Evolutionary conservation across 768 basidiomycete genomes (phyloP).

Genomic region (Daedaleopsis sinensis): DNA sequence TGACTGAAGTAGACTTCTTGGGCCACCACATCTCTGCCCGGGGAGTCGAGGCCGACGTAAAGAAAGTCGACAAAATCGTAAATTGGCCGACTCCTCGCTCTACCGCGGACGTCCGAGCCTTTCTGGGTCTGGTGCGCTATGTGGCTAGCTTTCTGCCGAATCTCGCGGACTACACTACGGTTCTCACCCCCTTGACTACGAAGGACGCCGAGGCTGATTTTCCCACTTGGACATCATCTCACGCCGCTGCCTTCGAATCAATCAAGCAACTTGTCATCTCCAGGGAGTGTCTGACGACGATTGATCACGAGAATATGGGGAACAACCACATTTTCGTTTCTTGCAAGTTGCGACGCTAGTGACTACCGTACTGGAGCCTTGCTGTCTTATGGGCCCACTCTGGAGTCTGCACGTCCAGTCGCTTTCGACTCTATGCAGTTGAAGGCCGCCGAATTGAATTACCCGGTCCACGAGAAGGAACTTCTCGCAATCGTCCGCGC

Average conservation of each 20-base stretch:
- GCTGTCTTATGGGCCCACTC: slow-evolving; percentile 35
- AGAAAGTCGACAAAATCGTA: slow-evolving; percentile 32
- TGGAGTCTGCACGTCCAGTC: slow-evolving; percentile 36
- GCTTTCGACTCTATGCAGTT: slow-evolving; percentile 31
- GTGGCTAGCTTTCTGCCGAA: slow-evolving; percentile 22
- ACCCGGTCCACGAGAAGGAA: too few species aligned
- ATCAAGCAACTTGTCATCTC: slow-evolving; percentile 35
- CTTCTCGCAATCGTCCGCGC: too few species aligned
- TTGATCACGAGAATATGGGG: slow-evolving; percentile 36
- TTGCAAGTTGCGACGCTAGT: slow-evolving; percentile 36
- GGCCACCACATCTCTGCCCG: slow-evolving; percentile 35
- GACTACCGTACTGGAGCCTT: slow-evolving; percentile 34
- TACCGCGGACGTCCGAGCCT: slow-evolving; percentile 18
- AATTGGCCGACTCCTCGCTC: slow-evolving; percentile 36
- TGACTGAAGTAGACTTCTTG: slow-evolving; percentile 32
- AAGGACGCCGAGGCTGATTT: slow-evolving; percentile 32
- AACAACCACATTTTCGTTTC: slow-evolving; percentile 39
- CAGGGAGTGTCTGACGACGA: slow-evolving; percentile 31
- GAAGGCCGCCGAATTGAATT: too few species aligned
- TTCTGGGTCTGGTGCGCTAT: slow-evolving; percentile 27
- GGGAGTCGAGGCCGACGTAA: slow-evolving; percentile 33
- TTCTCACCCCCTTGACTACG: slow-evolving; percentile 26
- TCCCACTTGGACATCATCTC: slow-evolving; percentile 26
- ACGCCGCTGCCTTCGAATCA: slow-evolving; percentile 40
- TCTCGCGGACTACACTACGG: slow-evolving; percentile 20